Percentiles rank a stretch among this genome's conserved stretches.
Evolutionary conservation across 1,284 basidiomycete species (phyloP).

Genomic region (Pterula multifida): DNA sequence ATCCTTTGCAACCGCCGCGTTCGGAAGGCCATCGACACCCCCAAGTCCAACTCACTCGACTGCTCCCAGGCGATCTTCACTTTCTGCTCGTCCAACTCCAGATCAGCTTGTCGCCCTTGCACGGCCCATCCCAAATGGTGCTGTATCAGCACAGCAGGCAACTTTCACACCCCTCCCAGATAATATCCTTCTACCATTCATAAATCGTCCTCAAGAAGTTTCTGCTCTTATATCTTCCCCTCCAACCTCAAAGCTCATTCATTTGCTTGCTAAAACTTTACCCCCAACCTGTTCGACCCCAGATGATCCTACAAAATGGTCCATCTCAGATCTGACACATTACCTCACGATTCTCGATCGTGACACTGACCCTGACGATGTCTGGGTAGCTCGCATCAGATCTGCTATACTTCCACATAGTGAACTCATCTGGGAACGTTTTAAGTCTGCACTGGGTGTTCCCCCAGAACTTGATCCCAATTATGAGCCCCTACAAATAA

Average conservation of each 20-base stretch:
- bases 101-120: not conserved
- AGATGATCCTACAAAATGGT: conserved; percentile 44
- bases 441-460: conserved; percentile 68
- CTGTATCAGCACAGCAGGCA: conserved; percentile 14
- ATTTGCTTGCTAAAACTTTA: conserved; percentile 60
- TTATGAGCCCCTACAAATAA: conserved; percentile 21
- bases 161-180: conserved; percentile 61
- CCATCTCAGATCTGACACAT: conserved; percentile 39
- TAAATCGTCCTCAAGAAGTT: conserved; percentile 62
- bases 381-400: conserved; percentile 55
- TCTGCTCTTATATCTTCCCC: conserved; percentile 42
- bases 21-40: not conserved
- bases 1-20: not conserved
- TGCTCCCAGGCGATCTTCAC: not conserved
- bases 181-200: conserved; percentile 63
- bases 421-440: conserved; percentile 72
- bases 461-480: conserved; percentile 63
- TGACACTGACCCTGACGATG: conserved; percentile 40
- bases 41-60: not conserved
- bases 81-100: not conserved
- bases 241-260: conserved; percentile 55
- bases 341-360: conserved; percentile 55
- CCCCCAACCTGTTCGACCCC: conserved; percentile 19
- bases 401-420: conserved; percentile 56
- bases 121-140: not conserved